A percentile compares a stretch with the other conserved stretches of the same genome.
These are phyloP conservation scores for Pestalotiopsis sp. DNA, from an alignment of 2,329 filamentous ascomycete genomes.

Conservation along the genomic window DNA sequence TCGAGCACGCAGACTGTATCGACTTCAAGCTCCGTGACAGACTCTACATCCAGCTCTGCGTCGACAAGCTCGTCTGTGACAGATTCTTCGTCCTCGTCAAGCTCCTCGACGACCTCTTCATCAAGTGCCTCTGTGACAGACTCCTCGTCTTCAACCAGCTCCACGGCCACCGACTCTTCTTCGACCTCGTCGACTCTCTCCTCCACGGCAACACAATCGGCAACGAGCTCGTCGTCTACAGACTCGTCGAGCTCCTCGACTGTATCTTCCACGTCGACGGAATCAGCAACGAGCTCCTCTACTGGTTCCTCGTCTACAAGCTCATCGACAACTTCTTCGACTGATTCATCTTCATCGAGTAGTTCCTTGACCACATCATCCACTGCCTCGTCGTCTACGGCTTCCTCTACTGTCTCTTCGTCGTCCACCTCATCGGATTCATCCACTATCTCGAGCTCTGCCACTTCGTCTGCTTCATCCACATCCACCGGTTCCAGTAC, in stretches of 20 bases:
- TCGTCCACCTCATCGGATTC: neutral
- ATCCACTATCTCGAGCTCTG: neutral
- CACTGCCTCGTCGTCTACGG: neutral
- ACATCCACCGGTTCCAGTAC: neutral
- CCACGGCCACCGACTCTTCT: neutral
- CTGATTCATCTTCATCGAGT: neutral
- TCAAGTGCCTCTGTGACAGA: neutral
- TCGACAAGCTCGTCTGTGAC: neutral
- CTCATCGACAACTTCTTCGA: neutral
- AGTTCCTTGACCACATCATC: neutral
- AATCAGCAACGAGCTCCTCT: neutral
- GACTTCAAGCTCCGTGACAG: neutral
- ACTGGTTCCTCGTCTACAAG: neutral
- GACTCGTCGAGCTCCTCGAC: neutral
- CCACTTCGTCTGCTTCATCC: neutral
- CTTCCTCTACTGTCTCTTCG: neutral
- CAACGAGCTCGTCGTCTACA: neutral
- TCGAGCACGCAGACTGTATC: neutral
- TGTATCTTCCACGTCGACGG: neutral
- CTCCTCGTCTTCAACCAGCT: neutral
- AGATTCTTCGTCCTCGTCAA: neutral
- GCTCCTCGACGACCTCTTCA: neutral
- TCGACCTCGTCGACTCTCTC: neutral
- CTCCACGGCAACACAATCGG: neutral
- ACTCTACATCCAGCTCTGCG: neutral